Conservation (phyloP, 495 filamentous ascomycete genomes). For the Penicillium paradoxum region DNA sequence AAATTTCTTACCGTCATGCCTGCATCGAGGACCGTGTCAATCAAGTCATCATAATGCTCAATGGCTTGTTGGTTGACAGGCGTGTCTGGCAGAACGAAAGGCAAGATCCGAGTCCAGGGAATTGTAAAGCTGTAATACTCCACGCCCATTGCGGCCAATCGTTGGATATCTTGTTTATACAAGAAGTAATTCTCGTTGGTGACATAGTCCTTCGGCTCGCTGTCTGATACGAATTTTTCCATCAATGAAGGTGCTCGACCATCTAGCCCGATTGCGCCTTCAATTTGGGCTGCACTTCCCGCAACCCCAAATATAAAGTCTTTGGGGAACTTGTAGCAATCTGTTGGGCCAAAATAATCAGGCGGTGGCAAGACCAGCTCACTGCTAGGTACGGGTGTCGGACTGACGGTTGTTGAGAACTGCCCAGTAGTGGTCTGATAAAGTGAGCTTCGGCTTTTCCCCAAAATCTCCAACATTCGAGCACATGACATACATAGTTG, state of each 20-base stretch:
- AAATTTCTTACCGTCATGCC: slow-evolving; percentile 25
- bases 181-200: slow-evolving; percentile 47
- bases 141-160: slow-evolving; percentile 44
- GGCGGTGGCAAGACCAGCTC: slow-evolving; percentile 33
- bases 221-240: slow-evolving; percentile 28
- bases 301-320: slow-evolving; percentile 51
- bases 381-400: slow-evolving; percentile 30
- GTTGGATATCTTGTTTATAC: slow-evolving; percentile 49
- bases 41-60: slow-evolving; percentile 45
- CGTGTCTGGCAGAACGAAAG: slow-evolving; percentile 37
- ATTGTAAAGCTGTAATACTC: slow-evolving; percentile 46
- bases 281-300: slow-evolving; percentile 46
- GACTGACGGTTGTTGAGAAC: slow-evolving; percentile 31
- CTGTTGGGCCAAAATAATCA: slow-evolving; percentile 26
- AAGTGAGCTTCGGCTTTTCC: background rate
- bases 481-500: slow-evolving; percentile 20
- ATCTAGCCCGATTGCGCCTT: slow-evolving; percentile 42
- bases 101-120: slow-evolving; percentile 42
- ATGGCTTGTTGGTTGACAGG: slow-evolving; percentile 42
- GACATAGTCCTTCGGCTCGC: slow-evolving; percentile 29
- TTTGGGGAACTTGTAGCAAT: slow-evolving; percentile 32
- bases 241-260: slow-evolving; percentile 36
- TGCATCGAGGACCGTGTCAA: slow-evolving; percentile 34
- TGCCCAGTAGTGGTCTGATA: slow-evolving; percentile 22
- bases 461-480: background rate